Evolutionary conservation across 441 rosid genomes (phyloP).

Genomic region (Daphne laureola): DNA sequence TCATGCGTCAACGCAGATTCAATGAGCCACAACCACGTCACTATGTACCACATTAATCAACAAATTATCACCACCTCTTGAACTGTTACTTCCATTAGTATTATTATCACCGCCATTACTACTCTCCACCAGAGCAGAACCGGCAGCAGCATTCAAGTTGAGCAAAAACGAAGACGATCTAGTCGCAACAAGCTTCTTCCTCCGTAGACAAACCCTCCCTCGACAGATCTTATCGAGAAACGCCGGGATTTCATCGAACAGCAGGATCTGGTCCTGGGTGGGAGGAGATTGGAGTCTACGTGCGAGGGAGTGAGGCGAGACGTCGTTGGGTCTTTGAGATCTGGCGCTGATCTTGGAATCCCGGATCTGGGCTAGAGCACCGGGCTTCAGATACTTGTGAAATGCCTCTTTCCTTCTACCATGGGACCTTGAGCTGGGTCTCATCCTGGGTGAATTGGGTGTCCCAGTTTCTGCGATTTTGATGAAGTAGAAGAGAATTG

Average conservation of each 20-base stretch:
- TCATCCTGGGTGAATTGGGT: slow-evolving; percentile 12
- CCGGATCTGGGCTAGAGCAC: slow-evolving; percentile 56
- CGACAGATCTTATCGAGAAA: slow-evolving; percentile 30
- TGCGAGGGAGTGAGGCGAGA: slow-evolving; percentile 7
- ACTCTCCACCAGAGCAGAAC: slow-evolving; percentile 19
- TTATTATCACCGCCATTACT: slow-evolving; percentile 6
- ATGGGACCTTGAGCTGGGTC: slow-evolving; percentile 20
- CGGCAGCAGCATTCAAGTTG: slow-evolving; percentile 16
- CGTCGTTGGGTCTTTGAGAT: slow-evolving; percentile 22
- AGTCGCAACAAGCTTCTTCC: slow-evolving; percentile 47
- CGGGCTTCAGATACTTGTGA: slow-evolving; percentile 48
- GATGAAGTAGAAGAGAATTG: not conserved
- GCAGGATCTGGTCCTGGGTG: slow-evolving; percentile 22
- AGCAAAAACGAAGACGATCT: slow-evolving; percentile 36
- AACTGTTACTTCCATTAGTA: not conserved
- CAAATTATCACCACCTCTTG: slow-evolving; percentile 13
- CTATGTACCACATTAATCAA: slow-evolving; percentile 16
- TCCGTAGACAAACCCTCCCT: slow-evolving; percentile 25
- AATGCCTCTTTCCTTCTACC: slow-evolving; percentile 21
- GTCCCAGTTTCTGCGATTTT: not conserved
- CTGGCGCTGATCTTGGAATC: slow-evolving; percentile 45
- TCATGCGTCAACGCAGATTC: slow-evolving; percentile 4
- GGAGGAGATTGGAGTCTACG: slow-evolving; percentile 5
- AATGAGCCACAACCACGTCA: slow-evolving; percentile 30
- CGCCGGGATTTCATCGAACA: slow-evolving; percentile 27